Conservation (phyloP, 805 yeast species). For the Candida maesae region DNA sequence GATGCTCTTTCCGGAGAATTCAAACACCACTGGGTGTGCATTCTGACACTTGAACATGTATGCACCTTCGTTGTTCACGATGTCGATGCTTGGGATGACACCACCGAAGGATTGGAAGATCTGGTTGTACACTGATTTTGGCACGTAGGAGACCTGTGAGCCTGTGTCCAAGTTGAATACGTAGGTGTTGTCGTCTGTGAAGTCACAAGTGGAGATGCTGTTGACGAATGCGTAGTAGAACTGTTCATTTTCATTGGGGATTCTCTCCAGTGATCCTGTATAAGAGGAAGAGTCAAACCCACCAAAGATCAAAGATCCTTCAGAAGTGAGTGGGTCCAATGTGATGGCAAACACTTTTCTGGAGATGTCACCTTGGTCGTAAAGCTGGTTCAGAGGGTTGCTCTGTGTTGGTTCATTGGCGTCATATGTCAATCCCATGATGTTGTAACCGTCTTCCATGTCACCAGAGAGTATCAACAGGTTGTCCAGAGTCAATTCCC, state of each 20-base stretch:
- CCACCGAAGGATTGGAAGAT: constrained; percentile 20
- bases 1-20: constrained; percentile 18
- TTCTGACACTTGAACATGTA: constrained; percentile 29
- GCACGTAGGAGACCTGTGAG: constrained; percentile 9
- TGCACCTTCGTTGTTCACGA: constrained; percentile 33
- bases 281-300: constrained; percentile 20
- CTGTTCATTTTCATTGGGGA: constrained; percentile 2
- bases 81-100: constrained; percentile 15
- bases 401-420: background rate
- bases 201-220: constrained; percentile 18
- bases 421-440: constrained; percentile 15
- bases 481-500: constrained; percentile 3
- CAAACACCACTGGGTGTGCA: constrained; percentile 13
- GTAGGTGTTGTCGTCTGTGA: constrained; percentile 2
- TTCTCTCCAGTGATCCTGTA: constrained; percentile 13
- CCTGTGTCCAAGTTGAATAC: constrained; percentile 19
- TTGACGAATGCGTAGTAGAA: constrained; percentile 7
- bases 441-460: constrained; percentile 4
- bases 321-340: background rate
- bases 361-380: constrained; percentile 1
- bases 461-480: constrained; percentile 5
- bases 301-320: constrained; percentile 22
- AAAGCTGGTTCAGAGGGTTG: constrained; percentile 4
- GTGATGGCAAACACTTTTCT: constrained; percentile 15
- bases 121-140: constrained; percentile 10